Evolutionary conservation across 2,329 filamentous ascomycete species (phyloP).

Genomic region (Myriosclerotinia scirpicola): DNA sequence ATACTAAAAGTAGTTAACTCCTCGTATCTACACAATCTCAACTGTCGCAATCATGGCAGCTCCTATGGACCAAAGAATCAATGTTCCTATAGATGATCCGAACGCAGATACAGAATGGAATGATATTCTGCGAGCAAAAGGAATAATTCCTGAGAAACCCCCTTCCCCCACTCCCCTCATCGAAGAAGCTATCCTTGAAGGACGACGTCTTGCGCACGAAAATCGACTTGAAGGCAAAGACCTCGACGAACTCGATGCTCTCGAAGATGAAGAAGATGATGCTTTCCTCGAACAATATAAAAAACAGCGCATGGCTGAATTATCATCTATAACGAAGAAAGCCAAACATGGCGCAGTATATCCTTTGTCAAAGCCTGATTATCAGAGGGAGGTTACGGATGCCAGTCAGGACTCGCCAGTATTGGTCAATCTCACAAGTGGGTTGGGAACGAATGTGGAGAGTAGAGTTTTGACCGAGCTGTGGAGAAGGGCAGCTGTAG

Average conservation of each 20-base stretch:
- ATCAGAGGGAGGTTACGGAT: conserved; percentile 86
- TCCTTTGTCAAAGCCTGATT: conserved; percentile 91
- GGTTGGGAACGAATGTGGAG: conserved; percentile 77
- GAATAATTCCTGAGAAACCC: conserved; percentile 95
- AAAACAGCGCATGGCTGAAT: conserved; percentile 81
- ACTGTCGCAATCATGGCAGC: conserved; percentile 53
- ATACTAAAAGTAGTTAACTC: neutral
- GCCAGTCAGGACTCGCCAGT: conserved; percentile 70
- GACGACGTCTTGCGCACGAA: conserved; percentile 79
- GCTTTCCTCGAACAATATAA: conserved; percentile 85
- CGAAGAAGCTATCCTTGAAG: conserved; percentile 87
- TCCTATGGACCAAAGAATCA: conserved; percentile 62
- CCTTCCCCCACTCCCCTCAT: conserved; percentile 95
- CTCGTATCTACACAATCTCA: neutral
- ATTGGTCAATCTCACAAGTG: conserved; percentile 79
- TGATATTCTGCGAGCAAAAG: conserved; percentile 95
- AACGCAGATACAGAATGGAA: conserved; percentile 99
- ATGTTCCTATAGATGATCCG: conserved; percentile 88
- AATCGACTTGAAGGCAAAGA: conserved; percentile 94
- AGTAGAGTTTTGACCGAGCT: conserved; percentile 80
- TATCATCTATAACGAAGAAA: conserved; percentile 71
- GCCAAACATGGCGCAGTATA: conserved; percentile 88
- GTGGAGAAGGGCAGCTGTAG: conserved; percentile 78
- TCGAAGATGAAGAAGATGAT: conserved; percentile 96
- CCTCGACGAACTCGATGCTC: conserved; percentile 85